Evolutionary conservation across 2,329 filamentous ascomycete genomes (phyloP), one percentile per base, ranked within the genome.

Genomic region (Canariomyces notabilis): DNA sequence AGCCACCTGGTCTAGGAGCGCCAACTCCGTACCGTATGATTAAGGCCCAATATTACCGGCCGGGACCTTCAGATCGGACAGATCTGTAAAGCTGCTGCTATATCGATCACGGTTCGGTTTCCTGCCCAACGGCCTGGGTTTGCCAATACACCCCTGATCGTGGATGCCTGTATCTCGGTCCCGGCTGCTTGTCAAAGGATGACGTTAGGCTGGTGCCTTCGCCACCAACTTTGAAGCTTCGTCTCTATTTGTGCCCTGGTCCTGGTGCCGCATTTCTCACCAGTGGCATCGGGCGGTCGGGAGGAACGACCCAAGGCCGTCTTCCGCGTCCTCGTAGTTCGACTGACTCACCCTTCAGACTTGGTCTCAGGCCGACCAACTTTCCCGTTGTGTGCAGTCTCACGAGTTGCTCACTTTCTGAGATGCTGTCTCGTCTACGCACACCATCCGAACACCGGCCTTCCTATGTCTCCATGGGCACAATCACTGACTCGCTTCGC

Each of bases 81-180:
- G 48, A 56, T 57, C 50, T 53, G 32, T 21, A 49, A 38, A 43
- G 45, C 31, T 46, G 40, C 46, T 41, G 37, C 38, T 18, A 20
- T 42, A 42, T 42, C 45, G 37, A 53, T 44, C 40, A 49, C 38
- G 39, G 46, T 40, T 42, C 38, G 20, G 22, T 31, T 56, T 51
- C 21, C 50, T 56, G 55, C 55, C 55, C 55, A 56, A 57, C 53
- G 39, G 36, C 42, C n/a, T 21, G 34, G 39, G 21, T 19, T 43
- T 49, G n/a, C 53, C 48, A 52, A 54, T 56, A 52, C 51, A 36
- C 42, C 18, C 33, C 9, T 34, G 14, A 39, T 23, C 18, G 36
- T 20, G 40, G 11, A 42, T 21, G 20, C 23, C 32, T 35, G 51
- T 47, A 42, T 39, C 48, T 48, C 37, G 42, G 39, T 35, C 33